These are phyloP conservation scores for Mycena crocata DNA, from an alignment of 768 basidiomycete species.

Conservation along the genomic window DNA sequence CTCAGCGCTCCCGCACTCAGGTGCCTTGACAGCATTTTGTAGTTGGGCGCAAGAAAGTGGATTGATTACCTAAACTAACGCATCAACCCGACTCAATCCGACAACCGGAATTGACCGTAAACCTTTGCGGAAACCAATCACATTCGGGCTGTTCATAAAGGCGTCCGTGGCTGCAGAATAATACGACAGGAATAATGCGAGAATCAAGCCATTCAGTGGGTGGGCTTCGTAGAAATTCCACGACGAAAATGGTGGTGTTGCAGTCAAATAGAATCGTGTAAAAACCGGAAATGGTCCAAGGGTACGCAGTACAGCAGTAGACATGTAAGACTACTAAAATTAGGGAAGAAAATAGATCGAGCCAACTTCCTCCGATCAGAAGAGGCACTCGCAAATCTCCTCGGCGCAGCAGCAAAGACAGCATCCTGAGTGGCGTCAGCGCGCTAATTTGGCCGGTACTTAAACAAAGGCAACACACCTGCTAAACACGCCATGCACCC, in stretches of 20 bases:
- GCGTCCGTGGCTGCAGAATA: no score
- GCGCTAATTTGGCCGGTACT: no score
- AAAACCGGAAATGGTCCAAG: conserved; percentile 2
- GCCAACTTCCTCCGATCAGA: conserved; percentile 46
- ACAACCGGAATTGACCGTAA: no score
- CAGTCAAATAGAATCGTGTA: not conserved
- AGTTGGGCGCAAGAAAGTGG: conserved; percentile 31
- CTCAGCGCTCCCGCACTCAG: conserved; percentile 74
- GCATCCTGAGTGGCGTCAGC: no score
- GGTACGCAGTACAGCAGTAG: conserved; percentile 7
- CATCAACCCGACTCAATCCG: not conserved
- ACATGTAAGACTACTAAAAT: conserved; percentile 9
- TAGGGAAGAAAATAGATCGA: conserved; percentile 18
- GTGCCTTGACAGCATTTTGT: conserved; percentile 87
- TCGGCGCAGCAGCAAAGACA: conserved; percentile 81
- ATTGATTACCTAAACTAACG: not conserved
- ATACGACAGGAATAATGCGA: no score
- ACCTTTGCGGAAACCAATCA: no score
- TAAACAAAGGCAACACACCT: no score
- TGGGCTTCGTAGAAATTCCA: no score
- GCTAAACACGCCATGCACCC: conserved; percentile 77
- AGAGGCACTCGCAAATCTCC: conserved; percentile 82
- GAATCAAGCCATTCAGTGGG: no score
- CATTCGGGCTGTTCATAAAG: no score
- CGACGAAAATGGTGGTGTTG: no score